phyloP scores from a whole-genome alignment of 345 rosid species.

The Acer negundo region DNA sequence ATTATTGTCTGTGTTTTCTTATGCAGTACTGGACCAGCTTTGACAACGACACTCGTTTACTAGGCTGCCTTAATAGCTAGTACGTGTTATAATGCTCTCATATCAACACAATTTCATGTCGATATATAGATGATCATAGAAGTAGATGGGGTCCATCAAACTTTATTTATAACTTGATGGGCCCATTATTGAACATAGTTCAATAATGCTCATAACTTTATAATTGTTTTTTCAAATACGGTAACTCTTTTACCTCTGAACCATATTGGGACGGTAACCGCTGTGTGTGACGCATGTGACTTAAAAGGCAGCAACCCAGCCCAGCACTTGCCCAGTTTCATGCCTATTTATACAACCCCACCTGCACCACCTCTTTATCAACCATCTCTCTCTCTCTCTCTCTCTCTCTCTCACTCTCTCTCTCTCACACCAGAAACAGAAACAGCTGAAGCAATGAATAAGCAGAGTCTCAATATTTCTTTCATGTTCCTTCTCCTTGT shows the following conservation, averaged over 20 bases:
- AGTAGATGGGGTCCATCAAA: background rate
- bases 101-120: background rate
- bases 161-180: background rate
- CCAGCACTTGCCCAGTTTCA: background rate
- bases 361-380: background rate
- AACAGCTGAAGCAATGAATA: conserved; percentile 16
- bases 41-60: background rate
- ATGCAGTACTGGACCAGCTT: background rate
- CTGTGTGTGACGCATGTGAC: background rate
- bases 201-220: background rate
- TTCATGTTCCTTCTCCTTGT: conserved; percentile 21
- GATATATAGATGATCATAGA: background rate
- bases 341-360: conserved; percentile 14
- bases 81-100: background rate
- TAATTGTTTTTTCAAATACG: background rate
- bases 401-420: conserved; percentile 15
- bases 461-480: background rate
- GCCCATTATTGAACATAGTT: background rate
- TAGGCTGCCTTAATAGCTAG: background rate
- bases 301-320: background rate
- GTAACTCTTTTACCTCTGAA: too few relatives aligned
- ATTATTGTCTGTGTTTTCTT: too few relatives aligned
- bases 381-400: background rate
- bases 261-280: conserved; percentile 3
- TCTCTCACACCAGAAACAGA: too few relatives aligned